Evolutionary conservation across 306 rosid genomes (phyloP).

Genomic region (Datisca glomerata): DNA sequence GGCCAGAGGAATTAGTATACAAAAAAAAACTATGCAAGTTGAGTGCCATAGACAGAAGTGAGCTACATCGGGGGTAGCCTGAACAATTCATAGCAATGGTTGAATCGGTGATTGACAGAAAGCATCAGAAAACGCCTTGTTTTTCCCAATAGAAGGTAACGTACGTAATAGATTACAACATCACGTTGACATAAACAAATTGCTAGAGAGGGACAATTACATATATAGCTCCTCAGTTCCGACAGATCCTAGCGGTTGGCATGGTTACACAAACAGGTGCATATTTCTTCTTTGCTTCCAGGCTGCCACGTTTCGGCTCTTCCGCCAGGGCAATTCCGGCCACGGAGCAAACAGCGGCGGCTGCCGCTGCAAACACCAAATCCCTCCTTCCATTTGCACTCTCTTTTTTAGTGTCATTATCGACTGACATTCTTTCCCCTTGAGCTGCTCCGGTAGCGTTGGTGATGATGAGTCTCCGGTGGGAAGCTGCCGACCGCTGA

Average conservation of each 20-base stretch:
- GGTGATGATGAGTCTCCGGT: slow-evolving; percentile 10
- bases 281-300: slow-evolving; percentile 38
- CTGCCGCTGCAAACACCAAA: slow-evolving; percentile 24
- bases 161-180: too few relatives aligned
- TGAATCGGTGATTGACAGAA: too few relatives aligned
- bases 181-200: too few relatives aligned
- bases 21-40: too few relatives aligned
- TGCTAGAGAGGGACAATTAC: too few relatives aligned
- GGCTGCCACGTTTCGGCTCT: slow-evolving; percentile 23
- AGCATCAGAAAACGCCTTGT: too few relatives aligned
- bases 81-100: too few relatives aligned
- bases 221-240: slow-evolving; percentile 20
- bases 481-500: background rate
- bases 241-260: slow-evolving; percentile 41
- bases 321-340: slow-evolving; percentile 25
- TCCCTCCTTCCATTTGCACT: slow-evolving; percentile 27
- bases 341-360: slow-evolving; percentile 23
- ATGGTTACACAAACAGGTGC: slow-evolving; percentile 39
- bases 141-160: too few relatives aligned
- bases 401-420: slow-evolving; percentile 10
- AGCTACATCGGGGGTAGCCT: too few relatives aligned
- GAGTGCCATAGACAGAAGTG: too few relatives aligned
- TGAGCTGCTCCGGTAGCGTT: slow-evolving; percentile 11
- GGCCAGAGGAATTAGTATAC: too few relatives aligned
- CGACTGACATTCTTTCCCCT: slow-evolving; percentile 16